Evolutionary conservation across 2,329 filamentous ascomycete species (phyloP), one percentile per base, ranked within the genome.

Genomic region (Mycocentrospora acerina): DNA sequence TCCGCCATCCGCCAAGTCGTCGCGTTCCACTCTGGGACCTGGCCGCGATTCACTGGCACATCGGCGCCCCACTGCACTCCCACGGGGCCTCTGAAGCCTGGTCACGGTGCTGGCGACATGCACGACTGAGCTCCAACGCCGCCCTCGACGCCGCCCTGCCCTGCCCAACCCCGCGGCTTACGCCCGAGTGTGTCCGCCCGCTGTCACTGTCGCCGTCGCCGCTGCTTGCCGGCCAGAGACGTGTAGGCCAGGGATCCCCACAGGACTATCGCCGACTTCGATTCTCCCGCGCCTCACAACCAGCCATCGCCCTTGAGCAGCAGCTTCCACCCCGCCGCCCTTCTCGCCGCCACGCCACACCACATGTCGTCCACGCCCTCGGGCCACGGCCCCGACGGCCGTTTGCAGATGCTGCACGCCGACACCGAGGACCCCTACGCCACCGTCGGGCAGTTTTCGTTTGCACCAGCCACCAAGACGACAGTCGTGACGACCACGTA

Each of bases 401-500:
- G 52, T 28, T 51, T 59, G 13, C 60, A 52, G 33, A 51, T 53
- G 36, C 39, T 56, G 35, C 55, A 57, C 32, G 45, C 39, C 15
- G 58, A 59, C 29, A 43, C 43, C 24, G 19, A 22, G 19, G 62
- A 67, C 17, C 53, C 59, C 8, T 67, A 60, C 42, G 49, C 60
- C 15, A 75, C 77, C 31, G 65, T 83, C 40, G 81, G 76, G 29
- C 79, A 81, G 57, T 75, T 84, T 42, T 80, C 78, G 2, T 80
- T 81, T 53, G 79, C 77, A 40, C 81, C 81, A 19, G 76, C 81
- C 12, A 84, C 81, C 10, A 78, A 80, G 57, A 83, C 81, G 9
- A 83, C 81, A 0, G 77, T 83, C 9, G 82, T 95, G 46, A 95
- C 90, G 2, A 96, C 91, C 0, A 96, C 90, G 0, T 96, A 90